These are phyloP conservation scores for Paxillus ammoniavirescens DNA, from an alignment of 768 basidiomycete species.

Conservation along the genomic window DNA sequence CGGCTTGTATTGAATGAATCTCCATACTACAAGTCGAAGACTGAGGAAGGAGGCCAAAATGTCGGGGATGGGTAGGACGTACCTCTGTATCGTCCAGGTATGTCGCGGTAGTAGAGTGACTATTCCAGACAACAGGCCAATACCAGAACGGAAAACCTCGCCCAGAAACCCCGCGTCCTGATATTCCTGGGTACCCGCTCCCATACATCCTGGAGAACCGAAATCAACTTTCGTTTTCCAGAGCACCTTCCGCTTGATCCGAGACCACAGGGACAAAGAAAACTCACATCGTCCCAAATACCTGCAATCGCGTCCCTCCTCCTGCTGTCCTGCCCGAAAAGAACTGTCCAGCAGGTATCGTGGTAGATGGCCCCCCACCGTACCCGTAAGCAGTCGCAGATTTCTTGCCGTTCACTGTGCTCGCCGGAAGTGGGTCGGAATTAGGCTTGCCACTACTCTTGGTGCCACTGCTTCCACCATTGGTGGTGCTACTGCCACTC, in stretches of 20 bases:
- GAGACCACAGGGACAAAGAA: not conserved
- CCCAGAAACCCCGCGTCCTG: conserved; percentile 44
- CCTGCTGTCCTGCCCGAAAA: conserved; percentile 51
- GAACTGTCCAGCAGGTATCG: conserved; percentile 43
- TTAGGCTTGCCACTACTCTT: conserved; percentile 5
- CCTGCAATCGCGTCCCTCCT: conserved; percentile 47
- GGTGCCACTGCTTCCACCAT: not conserved
- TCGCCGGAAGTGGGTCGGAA: conserved; percentile 19
- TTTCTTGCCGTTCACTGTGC: conserved; percentile 20
- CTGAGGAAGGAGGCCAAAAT: not conserved
- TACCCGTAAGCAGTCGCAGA: conserved; percentile 32
- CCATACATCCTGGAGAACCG: conserved; percentile 46
- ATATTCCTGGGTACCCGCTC: conserved; percentile 58
- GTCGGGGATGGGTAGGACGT: not conserved
- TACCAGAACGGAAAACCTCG: conserved; percentile 62
- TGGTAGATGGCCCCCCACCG: conserved; percentile 29
- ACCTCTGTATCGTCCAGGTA: conserved; percentile 46
- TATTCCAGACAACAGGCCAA: conserved; percentile 61
- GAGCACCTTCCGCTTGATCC: not conserved
- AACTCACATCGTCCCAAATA: conserved; percentile 45
- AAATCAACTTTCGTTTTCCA: not conserved
- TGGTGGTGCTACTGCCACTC: not conserved
- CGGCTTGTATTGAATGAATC: conserved; percentile 42
- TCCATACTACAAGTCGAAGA: conserved; percentile 42
- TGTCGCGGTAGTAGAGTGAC: conserved; percentile 23